A percentile compares a stretch with the other conserved stretches of the same genome.
Conservation (phyloP, 371 early-diverging fungal genomes). For the Blastocladiella emersonii region DNA sequence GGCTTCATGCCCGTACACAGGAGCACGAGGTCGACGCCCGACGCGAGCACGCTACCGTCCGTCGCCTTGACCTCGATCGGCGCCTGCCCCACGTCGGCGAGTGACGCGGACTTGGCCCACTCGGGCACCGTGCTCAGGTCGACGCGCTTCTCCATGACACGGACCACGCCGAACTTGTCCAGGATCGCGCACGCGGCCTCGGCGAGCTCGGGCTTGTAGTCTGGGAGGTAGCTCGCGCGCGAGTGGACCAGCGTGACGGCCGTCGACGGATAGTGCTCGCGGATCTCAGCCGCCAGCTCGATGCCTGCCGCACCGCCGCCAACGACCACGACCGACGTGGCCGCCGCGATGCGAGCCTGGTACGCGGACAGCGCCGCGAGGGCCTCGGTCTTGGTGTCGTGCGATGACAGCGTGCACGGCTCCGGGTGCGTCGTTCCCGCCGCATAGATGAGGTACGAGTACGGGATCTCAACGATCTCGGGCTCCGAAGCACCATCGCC, state of each 20-base stretch:
- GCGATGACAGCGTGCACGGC: conserved; percentile 27
- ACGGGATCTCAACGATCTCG: conserved; percentile 32
- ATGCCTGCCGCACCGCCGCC: conserved; percentile 58
- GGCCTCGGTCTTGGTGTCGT: conserved; percentile 26
- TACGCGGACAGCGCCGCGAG: conserved; percentile 26
- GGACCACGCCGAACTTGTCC: conserved; percentile 29
- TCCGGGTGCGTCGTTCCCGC: conserved; percentile 37
- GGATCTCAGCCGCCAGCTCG: conserved; percentile 16
- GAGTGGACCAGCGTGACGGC: conserved; percentile 22
- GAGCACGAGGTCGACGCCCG: conserved; percentile 29
- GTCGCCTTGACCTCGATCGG: conserved; percentile 31
- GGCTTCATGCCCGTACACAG: conserved; percentile 51
- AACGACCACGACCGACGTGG: conserved; percentile 34
- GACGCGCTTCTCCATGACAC: conserved; percentile 32
- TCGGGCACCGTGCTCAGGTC: conserved; percentile 28
- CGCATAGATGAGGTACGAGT: conserved; percentile 39
- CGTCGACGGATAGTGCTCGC: conserved; percentile 13
- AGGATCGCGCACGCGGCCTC: conserved; percentile 25
- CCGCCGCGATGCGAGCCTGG: conserved; percentile 29
- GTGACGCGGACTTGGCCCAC: conserved; percentile 22
- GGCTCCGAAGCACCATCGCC: too few species aligned
- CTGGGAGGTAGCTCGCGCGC: conserved; percentile 32
- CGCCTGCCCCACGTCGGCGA: too few species aligned
- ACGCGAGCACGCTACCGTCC: conserved; percentile 35
- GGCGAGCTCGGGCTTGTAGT: conserved; percentile 34